phyloP scores from a whole-genome alignment of 352 stramenopile genomes.

The Aphanomyces stellatus region DNA sequence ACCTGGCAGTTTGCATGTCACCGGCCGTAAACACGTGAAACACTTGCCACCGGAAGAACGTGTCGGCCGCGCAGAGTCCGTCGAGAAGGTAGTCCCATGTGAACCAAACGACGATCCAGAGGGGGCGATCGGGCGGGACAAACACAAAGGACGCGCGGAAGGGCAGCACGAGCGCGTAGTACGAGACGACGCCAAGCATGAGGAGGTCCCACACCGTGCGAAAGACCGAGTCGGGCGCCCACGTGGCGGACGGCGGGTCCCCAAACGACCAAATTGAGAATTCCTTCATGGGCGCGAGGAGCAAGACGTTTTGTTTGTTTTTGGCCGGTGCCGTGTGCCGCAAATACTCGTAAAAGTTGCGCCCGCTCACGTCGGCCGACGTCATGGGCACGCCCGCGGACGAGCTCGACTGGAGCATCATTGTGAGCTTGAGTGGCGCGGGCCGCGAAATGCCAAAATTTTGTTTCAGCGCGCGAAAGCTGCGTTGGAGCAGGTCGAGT shows the following conservation, averaged over 20 bases:
- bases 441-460: neutral
- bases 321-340: neutral
- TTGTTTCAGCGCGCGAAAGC: neutral
- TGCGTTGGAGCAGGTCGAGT: neutral
- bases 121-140: neutral
- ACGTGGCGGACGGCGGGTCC: neutral
- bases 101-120: neutral
- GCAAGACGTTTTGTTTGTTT: no score
- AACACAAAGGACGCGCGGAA: conserved; percentile 4
- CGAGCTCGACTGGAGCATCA: neutral
- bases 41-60: neutral
- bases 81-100: conserved; percentile 2
- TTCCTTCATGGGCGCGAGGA: neutral
- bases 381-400: neutral
- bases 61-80: neutral
- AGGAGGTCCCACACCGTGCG: neutral
- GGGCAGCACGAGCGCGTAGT: neutral
- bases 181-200: neutral
- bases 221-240: conserved; percentile 7
- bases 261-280: conserved; percentile 1
- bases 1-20: neutral
- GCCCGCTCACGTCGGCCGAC: neutral
- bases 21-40: conserved; percentile 12
- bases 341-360: neutral
- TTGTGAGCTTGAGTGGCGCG: neutral